These are phyloP conservation scores for Brassica nigra DNA, from an alignment of 345 rosid genomes.

Conservation along the genomic window DNA sequence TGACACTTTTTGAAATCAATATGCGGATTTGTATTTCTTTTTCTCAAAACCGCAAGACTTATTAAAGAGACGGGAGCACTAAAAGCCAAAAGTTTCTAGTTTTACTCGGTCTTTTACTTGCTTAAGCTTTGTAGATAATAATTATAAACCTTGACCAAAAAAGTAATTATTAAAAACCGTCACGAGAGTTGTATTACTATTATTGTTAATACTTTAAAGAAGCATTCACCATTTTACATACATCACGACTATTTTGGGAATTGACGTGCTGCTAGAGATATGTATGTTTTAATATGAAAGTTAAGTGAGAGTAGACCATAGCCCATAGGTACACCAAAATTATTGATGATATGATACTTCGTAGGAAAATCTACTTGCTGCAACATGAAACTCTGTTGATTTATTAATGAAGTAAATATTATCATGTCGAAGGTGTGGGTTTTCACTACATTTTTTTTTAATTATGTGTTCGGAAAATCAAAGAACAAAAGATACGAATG, in stretches of 20 bases:
- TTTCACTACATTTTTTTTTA: too few species aligned
- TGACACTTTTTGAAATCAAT: too few species aligned
- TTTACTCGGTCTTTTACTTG: slow-evolving; percentile 21
- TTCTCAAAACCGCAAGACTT: too few species aligned
- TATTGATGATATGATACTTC: slow-evolving; percentile 5
- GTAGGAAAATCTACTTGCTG: background rate
- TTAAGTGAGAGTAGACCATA: background rate
- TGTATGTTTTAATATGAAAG: background rate
- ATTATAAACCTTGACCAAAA: background rate
- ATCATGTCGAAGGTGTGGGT: background rate
- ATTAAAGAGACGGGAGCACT: slow-evolving; percentile 1
- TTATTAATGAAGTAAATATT: background rate
- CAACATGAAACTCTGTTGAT: background rate
- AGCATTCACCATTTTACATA: background rate
- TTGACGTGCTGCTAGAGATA: background rate
- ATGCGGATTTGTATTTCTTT: too few species aligned
- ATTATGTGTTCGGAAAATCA: background rate
- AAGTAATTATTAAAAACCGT: background rate
- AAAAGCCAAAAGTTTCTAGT: slow-evolving; percentile 24
- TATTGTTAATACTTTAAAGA: background rate
- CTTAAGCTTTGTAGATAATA: background rate
- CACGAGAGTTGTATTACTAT: background rate
- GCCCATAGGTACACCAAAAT: background rate
- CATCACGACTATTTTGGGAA: background rate
- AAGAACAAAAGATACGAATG: background rate